These are phyloP conservation scores for Apiotrichum gracile DNA, from an alignment of 1,284 basidiomycete genomes.

Conservation along the genomic window DNA sequence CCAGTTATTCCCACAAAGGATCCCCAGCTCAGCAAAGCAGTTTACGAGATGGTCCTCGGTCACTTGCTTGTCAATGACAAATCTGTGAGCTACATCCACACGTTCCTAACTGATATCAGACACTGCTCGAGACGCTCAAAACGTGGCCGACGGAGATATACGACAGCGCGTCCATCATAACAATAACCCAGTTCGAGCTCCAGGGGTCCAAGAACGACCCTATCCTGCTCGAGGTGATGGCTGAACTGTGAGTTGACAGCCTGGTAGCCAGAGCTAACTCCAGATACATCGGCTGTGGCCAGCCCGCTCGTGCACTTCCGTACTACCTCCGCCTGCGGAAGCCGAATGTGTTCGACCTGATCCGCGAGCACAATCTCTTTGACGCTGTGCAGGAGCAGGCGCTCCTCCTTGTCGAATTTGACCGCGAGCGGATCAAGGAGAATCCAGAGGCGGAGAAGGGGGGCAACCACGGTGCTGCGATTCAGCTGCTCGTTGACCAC, in stretches of 20 bases:
- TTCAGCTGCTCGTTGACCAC: constrained; percentile 85
- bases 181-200: constrained; percentile 77
- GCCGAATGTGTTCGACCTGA: constrained; percentile 89
- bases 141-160: constrained; percentile 91
- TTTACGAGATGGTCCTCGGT: constrained; percentile 93
- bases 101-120: constrained; percentile 47
- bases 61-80: constrained; percentile 77
- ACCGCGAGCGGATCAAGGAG: constrained; percentile 69
- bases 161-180: constrained; percentile 75
- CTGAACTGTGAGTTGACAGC: constrained; percentile 58
- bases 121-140: constrained; percentile 69
- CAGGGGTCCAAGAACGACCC: constrained; percentile 58
- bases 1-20: constrained; percentile 78
- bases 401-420: constrained; percentile 85
- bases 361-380: constrained; percentile 89
- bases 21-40: constrained; percentile 72
- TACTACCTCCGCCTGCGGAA: constrained; percentile 80
- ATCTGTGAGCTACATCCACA: constrained; percentile 51
- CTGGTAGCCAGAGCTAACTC: background rate
- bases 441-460: constrained; percentile 18
- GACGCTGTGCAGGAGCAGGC: constrained; percentile 93
- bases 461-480: constrained; percentile 57
- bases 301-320: constrained; percentile 87
- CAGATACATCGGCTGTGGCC: constrained; percentile 76
- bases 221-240: constrained; percentile 82